Conservation (phyloP, 2,329 filamentous ascomycete species). For the Diplodia mutila region DNA sequence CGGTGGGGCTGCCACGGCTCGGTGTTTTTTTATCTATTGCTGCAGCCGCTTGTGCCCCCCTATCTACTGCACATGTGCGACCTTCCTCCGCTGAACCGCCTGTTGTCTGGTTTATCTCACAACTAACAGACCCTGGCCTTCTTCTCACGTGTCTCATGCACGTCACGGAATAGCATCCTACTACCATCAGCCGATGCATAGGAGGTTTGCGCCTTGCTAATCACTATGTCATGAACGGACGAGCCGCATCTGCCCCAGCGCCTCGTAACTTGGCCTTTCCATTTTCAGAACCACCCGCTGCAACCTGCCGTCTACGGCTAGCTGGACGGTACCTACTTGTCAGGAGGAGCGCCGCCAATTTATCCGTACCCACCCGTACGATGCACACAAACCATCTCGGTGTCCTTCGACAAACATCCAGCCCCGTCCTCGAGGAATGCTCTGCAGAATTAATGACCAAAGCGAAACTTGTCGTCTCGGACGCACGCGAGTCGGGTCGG, state of each 20-base stretch:
- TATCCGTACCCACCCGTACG: background rate
- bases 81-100: background rate
- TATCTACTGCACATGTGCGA: background rate
- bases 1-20: background rate
- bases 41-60: background rate
- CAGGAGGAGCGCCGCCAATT: background rate
- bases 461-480: background rate
- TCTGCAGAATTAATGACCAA: too few relatives aligned
- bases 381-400: background rate
- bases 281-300: background rate
- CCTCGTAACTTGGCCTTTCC: background rate
- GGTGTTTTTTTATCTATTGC: background rate
- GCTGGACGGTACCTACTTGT: background rate
- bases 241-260: conserved; percentile 1
- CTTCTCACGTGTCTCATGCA: background rate
- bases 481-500: background rate
- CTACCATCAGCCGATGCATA: background rate
- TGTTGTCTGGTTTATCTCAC: background rate
- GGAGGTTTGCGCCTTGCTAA: background rate
- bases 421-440: background rate
- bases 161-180: background rate
- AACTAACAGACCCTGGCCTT: background rate
- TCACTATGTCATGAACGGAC: background rate
- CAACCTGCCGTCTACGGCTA: background rate
- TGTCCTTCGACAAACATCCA: background rate